phyloP scores from a whole-genome alignment of 2,329 filamentous ascomycete genomes.

The Epichloe bromicola region DNA sequence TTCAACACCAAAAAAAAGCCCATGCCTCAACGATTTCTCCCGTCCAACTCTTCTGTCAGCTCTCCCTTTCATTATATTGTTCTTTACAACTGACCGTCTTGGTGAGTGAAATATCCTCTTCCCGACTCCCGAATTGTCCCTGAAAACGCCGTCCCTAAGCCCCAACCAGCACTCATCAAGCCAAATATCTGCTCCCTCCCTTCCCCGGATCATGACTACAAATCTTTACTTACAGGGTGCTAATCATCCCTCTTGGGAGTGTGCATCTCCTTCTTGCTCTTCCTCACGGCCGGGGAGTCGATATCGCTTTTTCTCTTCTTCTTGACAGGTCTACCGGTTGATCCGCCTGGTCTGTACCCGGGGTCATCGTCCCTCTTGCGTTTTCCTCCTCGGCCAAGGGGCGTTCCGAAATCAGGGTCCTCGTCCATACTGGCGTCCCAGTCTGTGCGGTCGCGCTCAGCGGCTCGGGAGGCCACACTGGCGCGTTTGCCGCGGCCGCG shows the following conservation, averaged over 20 bases:
- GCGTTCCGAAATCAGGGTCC: constrained; percentile 20
- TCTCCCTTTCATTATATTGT: too few species aligned
- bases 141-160: background rate
- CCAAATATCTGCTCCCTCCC: too few species aligned
- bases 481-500: constrained; percentile 24
- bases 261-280: constrained; percentile 22
- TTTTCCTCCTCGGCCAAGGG: constrained; percentile 23
- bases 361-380: constrained; percentile 47
- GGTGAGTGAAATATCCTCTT: too few species aligned
- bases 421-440: constrained; percentile 28
- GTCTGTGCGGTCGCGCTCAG: constrained; percentile 13
- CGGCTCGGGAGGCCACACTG: constrained; percentile 11
- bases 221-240: background rate
- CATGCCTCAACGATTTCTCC: too few species aligned
- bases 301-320: constrained; percentile 46
- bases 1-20: too few species aligned
- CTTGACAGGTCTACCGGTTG: constrained; percentile 39
- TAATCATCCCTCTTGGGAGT: constrained; percentile 9
- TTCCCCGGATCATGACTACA: too few species aligned
- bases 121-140: background rate
- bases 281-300: constrained; percentile 22
- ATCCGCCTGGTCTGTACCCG: constrained; percentile 46
- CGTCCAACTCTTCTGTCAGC: too few species aligned
- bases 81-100: too few species aligned
- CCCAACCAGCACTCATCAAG: too few species aligned